Base-by-base conservation (phyloP, 208 protist species). In the Trypanosoma rangeli region DNA sequence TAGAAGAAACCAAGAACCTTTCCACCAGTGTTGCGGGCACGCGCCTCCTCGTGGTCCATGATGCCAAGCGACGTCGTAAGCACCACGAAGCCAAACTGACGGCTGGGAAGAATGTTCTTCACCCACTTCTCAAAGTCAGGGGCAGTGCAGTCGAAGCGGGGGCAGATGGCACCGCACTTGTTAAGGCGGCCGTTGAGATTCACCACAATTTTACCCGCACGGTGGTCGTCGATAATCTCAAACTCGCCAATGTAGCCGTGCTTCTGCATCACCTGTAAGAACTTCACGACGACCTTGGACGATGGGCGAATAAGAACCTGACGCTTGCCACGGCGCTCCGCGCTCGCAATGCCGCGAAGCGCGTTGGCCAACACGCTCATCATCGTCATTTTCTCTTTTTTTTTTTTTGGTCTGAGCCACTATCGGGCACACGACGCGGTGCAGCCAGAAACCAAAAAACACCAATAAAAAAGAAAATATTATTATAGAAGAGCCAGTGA, bases 201-300 rank as follows among this genome's bases (percentile, higher is more conserved):
- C 65, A 99, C 93, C 67, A 99, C 99, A 74, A 99, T 99, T 90
- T 99, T 99, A 73, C 99, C 98, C 20, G 93, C 84, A 75, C 99
- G 94, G 90, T 99, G 99, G 91, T 99, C 98, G 88, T 99, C 99
- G 79, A 99, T 94, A 85, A 99, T 90, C 90, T 99, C 99, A 83
- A 99, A 99, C 83, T 99, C 99, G 70, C 98, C 98, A 90, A 99
- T 99, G 97, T 99, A 99, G 87, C 98, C 97, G 90, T 99, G 99
- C 90, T 99, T 99, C 97, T 99, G 98, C 99, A 99, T 99, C 68
- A 99, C 98, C 72, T 96, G 87, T 64, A 99, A 92, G 92, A 99
- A 99, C 85, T 99, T 99, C 76, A 99, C 87, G 72, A 99, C 94
- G 67, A 99, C 99, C 92, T 99, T 99, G 73, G 97, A 99, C 61